Evolutionary conservation across 306 rosid species (phyloP).

Genomic region (Prunus fruticosa): DNA sequence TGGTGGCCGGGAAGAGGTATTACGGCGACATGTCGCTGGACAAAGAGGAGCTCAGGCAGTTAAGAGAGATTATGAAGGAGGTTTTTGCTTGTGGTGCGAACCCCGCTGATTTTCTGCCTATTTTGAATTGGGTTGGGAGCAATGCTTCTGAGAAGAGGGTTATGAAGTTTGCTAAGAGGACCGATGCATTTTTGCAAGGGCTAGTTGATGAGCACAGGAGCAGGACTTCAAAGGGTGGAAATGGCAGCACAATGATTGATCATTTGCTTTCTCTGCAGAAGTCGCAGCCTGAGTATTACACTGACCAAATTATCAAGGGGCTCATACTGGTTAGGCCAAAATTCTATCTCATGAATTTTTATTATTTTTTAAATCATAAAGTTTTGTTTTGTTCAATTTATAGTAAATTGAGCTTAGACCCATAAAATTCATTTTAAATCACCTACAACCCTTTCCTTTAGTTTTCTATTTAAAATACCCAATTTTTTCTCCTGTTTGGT

Average conservation of each 20-base stretch:
- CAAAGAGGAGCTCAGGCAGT: slow-evolving; percentile 37
- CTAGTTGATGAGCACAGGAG: slow-evolving; percentile 46
- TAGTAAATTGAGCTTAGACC: too few species aligned
- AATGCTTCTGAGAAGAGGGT: slow-evolving; percentile 14
- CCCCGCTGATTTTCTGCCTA: slow-evolving; percentile 41
- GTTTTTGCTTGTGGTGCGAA: not conserved
- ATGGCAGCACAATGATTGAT: slow-evolving; percentile 36
- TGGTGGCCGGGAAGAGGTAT: slow-evolving; percentile 67
- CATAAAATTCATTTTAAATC: too few species aligned
- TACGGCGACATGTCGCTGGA: slow-evolving; percentile 29
- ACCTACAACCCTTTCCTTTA: too few species aligned
- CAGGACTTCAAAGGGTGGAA: not conserved
- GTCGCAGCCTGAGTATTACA: slow-evolving; percentile 58
- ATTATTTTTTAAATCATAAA: too few species aligned
- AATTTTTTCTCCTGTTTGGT: too few species aligned
- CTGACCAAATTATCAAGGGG: slow-evolving; percentile 65
- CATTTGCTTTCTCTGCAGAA: slow-evolving; percentile 46
- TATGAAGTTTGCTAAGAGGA: not conserved
- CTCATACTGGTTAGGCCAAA: slow-evolving; percentile 46
- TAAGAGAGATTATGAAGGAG: slow-evolving; percentile 42
- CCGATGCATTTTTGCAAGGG: slow-evolving; percentile 35
- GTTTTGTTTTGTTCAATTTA: not conserved
- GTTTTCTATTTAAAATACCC: too few species aligned
- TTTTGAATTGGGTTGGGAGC: slow-evolving; percentile 15
- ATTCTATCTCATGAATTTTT: too few species aligned